Base-by-base conservation (phyloP, 352 stramenopile genomes). In the Sclerospora graminicola region DNA sequence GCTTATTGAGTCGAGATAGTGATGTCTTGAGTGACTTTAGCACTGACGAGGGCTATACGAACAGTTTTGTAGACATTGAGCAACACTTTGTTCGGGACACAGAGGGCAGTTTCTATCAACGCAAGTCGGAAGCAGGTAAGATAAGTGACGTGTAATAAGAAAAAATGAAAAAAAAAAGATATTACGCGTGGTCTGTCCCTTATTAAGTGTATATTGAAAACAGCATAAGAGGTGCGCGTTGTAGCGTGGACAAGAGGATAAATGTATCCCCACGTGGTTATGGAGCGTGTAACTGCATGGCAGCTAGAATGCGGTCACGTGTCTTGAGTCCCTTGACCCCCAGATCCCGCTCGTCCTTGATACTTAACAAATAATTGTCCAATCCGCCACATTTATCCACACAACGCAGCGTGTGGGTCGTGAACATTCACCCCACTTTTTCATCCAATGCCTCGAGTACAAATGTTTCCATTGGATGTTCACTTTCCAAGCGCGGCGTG, bases 311-410 rank as follows among this genome's bases (percentile, higher is more conserved):
- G 42, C 74, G 78, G 53, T 74, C 62, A 44, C 71, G 69, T 2
- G 74, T 71, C 32, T 54, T 47, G 20, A 80, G 60, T 7, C 74
- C 77, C 58, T 87, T 89, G 40, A 80, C 40, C 49, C 77, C 77
- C 16, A 87, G 72, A 6, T 86, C 70, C 36, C 56, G 76, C 48
- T 95, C 73, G 53, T 89, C 66, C 52, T 85, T 94, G 55, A 90
- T 79, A 51, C 75, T 87, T 53, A 97, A 57, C 23, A 98, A 66
- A 67, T 97, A 98, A 59, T 96, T 93, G 68, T 98, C 91, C 48
- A 98, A 69, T 5, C 89, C 89, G 28, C 91, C 91, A 23, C 57
- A 66, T 65, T 96, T 97, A 72, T 98, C 91, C 49, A 98, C 88
- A 41, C 76, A 95, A 8, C 89, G 77, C 54, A 98, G 56, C 24